Base-by-base conservation (phyloP, 2,329 filamentous ascomycete species). In the Paecilomyces formosus region DNA sequence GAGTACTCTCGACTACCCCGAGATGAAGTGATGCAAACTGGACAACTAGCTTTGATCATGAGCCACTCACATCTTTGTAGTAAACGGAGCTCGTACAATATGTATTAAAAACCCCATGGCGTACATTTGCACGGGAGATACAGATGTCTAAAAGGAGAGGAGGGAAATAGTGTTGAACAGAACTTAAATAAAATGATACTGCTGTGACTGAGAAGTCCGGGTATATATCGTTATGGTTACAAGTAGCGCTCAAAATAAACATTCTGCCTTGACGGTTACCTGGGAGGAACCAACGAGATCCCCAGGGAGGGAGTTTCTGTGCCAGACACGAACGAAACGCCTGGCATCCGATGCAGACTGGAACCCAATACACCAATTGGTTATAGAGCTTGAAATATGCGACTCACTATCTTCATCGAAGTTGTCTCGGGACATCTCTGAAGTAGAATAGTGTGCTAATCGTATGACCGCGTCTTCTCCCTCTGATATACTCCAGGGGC, bases 321-420 rank as follows among this genome's bases (percentile, higher is more conserved):
- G 80, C 82, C 82, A 85, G 58, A 77, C 71, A 60, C 79, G 70
- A 30, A 78, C 77, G 61, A 82, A 82, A 57, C 80, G 74, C 57
- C 76, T 78, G 21, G 84, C 84, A 61, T 84, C 83, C 9, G 74
- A 72, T 55, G 79, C 74, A n/a, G 81, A 81, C 13, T 75, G 67
- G 60, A 88, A 86, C 3, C 80, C 78, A 22, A 87, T 64, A 13
- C 87, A 59, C 73, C 73, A 83, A 84, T 49, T 81, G 73, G 35
- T 55, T 39, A 55, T 39, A 13, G 8, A 26, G 3, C 53, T 45
- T 52, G 39, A 49, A n/a, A 53, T 22, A 22, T 22, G 45, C 45
- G 53, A 39, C 18, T 45, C 67, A 60, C 53, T 62, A 63, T 35
- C 70, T 63, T 6, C 66, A 64, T 24, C 61, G 39, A 11, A 57